Evolutionary conservation across 164 flowering plant species (phyloP), one percentile per base, ranked within the genome.

Genomic region (Hamamelis virginiana): DNA sequence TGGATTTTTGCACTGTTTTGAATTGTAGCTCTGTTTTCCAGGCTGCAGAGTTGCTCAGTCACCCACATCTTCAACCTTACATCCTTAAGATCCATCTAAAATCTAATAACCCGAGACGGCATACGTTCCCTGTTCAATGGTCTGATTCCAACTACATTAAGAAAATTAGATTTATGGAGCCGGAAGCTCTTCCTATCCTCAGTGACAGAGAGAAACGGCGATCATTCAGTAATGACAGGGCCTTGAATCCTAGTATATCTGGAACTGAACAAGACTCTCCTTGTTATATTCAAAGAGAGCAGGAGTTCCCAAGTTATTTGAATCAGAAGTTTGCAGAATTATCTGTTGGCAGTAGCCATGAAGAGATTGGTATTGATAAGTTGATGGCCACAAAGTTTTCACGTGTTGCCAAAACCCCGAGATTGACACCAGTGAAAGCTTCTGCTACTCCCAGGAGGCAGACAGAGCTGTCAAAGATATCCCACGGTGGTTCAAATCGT

Each of bases 41-140:
- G 99, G 95, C 98, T 76, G 85, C 91, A 15, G 97, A 96, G 77
- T 84, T 96, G 65, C 97, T 96, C 23, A 76, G 81, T 69, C 91
- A 91, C 60, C 89, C 94, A 45, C 89, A 79, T 66, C 96, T 96
- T 74, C 96, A 91, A 75, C 86, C 91, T 28, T 77, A 85, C 80
- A 80, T 96, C 65, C 82, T 83, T 9, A 86, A 82, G 80, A 59
- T 93, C 69, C 91, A 91, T 80, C 85, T 85, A 44, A 90, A 88
- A 70, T 56, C 72, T 67, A 88, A 80, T 70, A 87, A 78, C 74
- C 95, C 95, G 3, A 75, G 85, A 47, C 72, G 83, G 26, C 80
- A 72, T 65, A 68, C 84, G 11, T 72, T 89, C 41, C 78, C 91
- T 1, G 60, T 66, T 25, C 75, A 55, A 50, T 76, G 80, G 81